Evolutionary conservation across 2,329 filamentous ascomycete species (phyloP).

Genomic region (Trichoderma breve): DNA sequence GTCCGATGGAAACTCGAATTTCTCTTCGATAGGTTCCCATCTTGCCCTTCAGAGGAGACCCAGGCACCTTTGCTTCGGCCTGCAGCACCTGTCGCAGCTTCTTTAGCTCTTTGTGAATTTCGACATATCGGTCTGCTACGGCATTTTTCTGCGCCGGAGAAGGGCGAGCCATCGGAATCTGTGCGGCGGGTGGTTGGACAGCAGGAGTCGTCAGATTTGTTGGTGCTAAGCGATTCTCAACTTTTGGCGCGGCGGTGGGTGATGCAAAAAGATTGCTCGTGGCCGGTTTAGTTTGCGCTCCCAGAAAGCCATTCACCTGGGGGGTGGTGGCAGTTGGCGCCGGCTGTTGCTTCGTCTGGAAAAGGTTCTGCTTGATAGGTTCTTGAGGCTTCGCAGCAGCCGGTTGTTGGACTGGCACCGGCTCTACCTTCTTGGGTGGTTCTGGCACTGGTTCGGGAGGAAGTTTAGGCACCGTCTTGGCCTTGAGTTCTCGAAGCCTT

Average conservation of each 20-base stretch:
- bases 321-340: constrained; percentile 19
- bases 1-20: constrained; percentile 70
- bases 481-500: constrained; percentile 47
- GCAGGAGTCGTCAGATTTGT: constrained; percentile 19
- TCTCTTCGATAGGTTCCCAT: constrained; percentile 71
- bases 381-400: constrained; percentile 10
- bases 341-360: not conserved
- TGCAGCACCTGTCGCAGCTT: constrained; percentile 62
- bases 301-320: constrained; percentile 25
- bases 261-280: constrained; percentile 25
- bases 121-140: constrained; percentile 44
- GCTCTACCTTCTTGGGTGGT: constrained; percentile 26
- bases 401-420: constrained; percentile 20
- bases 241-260: not conserved
- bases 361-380: constrained; percentile 23
- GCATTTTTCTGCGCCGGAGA: constrained; percentile 9
- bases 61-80: constrained; percentile 49
- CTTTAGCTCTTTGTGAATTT: constrained; percentile 69
- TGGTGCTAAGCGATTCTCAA: constrained; percentile 6
- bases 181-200: not conserved
- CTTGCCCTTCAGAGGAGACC: constrained; percentile 56
- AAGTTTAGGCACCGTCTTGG: constrained; percentile 45
- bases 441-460: constrained; percentile 38
- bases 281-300: constrained; percentile 27
- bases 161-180: not conserved